Base-by-base conservation (phyloP, 441 rosid species). In the Isatis lusitanica region DNA sequence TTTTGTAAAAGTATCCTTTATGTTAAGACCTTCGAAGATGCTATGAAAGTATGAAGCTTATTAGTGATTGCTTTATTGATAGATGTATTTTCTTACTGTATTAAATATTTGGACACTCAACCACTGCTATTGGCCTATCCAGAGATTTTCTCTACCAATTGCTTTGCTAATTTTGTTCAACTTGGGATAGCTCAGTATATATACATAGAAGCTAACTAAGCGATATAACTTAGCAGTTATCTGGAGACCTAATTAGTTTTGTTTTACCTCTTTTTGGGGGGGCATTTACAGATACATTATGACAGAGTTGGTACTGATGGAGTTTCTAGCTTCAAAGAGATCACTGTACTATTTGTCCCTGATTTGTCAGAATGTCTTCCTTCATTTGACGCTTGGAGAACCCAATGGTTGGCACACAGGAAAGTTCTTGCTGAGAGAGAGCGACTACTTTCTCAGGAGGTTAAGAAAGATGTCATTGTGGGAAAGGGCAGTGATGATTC, bases 291-390 rank as follows among this genome's bases (percentile, higher is more conserved):
- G 99, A 90, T 96, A 81, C 97, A 96, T 80, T 96, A 96, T 81
- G 97, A 96, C 69, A 88, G 97, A 86, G 83, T 86, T 81, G 92
- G 93, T 51, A 68, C 84, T 40, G 98, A 96, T 77, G 99, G 99
- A 46, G 83, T 86, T 43, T 93, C 86, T 79, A 88, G 89, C 83
- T 94, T 87, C 80, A 96, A 87, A 70, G 99, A 96, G 86, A 85
- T 93, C 70, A 89, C 96, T 6, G 93, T 96, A 35, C 85, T 91
- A 55, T 96, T 87, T 86, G 97, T 96, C 81, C 99, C 98, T 1
- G 97, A 96, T 81, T 86, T 93, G 70, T 87, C 93, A 17, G 93
- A 88, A 70, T 93, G 97, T 70, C 91, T 96, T 43, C 98, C 99
- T 78, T 88, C 91, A 31, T 69, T 89, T 77, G 96, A 91, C 63